These are phyloP conservation scores for Nicotiana knightiana DNA, from an alignment of 257 asterid species.

Conservation along the genomic window DNA sequence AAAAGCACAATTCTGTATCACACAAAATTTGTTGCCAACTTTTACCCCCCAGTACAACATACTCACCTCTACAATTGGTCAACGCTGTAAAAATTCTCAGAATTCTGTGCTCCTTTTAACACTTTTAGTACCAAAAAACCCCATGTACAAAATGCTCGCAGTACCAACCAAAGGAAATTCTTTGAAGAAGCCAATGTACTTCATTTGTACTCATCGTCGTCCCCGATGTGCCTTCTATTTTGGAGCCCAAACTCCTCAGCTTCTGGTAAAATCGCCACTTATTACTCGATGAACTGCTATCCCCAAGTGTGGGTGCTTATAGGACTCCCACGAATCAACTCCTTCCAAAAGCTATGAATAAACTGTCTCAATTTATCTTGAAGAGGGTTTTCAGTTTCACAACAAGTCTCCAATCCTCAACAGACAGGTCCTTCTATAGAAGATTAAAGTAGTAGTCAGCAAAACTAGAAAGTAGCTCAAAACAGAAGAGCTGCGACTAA, in stretches of 20 bases:
- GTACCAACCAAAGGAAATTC: neutral
- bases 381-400: slow-evolving; percentile 69
- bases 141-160: neutral
- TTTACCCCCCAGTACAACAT: neutral
- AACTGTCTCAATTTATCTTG: slow-evolving; percentile 50
- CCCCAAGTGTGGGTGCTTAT: neutral
- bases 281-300: neutral
- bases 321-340: neutral
- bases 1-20: neutral
- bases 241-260: neutral
- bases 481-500: neutral
- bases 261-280: neutral
- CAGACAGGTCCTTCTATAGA: slow-evolving; percentile 64
- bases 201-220: neutral
- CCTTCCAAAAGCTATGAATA: neutral
- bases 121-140: neutral
- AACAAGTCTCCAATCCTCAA: slow-evolving; percentile 68
- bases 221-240: neutral
- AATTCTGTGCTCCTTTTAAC: neutral
- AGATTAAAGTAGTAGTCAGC: neutral
- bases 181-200: neutral
- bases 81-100: neutral
- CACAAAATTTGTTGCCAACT: neutral
- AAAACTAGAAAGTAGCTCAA: neutral
- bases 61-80: neutral